Evolutionary conservation across 2,329 filamentous ascomycete species (phyloP).

Genomic region (Alternaria sp.): DNA sequence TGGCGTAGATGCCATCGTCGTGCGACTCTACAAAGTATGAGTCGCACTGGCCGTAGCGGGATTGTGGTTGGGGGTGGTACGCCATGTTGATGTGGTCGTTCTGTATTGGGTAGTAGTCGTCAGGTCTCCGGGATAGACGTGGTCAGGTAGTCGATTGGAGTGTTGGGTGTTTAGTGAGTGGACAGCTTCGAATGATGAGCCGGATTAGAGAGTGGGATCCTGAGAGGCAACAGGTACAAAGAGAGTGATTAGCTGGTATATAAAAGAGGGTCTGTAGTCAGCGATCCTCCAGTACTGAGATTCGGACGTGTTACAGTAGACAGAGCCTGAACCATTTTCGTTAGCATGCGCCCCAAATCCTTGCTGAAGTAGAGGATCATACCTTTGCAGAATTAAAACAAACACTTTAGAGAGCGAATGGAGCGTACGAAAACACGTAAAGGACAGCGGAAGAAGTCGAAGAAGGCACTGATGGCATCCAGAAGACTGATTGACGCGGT

Average conservation of each 20-base stretch:
- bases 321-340: constrained; percentile 45
- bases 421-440: constrained; percentile 45
- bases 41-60: constrained; percentile 70
- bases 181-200: constrained; percentile 50
- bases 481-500: constrained; percentile 50
- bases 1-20: constrained; percentile 62
- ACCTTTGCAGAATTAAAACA: constrained; percentile 60
- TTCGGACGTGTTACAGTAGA: constrained; percentile 41
- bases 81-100: constrained; percentile 62
- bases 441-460: constrained; percentile 45
- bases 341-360: constrained; percentile 27
- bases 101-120: constrained; percentile 56
- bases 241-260: constrained; percentile 67
- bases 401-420: constrained; percentile 55
- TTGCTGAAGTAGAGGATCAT: constrained; percentile 39
- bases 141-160: constrained; percentile 33
- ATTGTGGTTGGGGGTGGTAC: constrained; percentile 61
- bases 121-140: constrained; percentile 55
- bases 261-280: constrained; percentile 53
- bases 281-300: constrained; percentile 47
- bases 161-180: constrained; percentile 51
- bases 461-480: constrained; percentile 55
- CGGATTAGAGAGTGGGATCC: constrained; percentile 62
- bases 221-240: constrained; percentile 57
- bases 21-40: constrained; percentile 72